A percentile compares a stretch with the other conserved stretches of the same genome.
These are phyloP conservation scores for Stagonosporopsis chrysanthemi DNA, from an alignment of 2,329 filamentous ascomycete genomes.

Conservation along the genomic window DNA sequence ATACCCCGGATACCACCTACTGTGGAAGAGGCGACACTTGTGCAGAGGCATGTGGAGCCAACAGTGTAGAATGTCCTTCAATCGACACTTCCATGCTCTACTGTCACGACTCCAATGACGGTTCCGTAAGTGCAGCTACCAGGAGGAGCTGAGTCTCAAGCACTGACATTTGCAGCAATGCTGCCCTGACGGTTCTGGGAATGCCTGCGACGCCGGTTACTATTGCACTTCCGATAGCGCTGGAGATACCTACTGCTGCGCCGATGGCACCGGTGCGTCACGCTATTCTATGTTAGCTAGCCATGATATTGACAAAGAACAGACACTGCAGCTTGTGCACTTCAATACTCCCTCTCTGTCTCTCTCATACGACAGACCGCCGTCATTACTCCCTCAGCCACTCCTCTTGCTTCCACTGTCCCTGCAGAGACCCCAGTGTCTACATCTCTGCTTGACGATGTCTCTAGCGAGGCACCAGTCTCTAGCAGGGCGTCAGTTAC, in stretches of 20 bases:
- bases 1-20: constrained; percentile 59
- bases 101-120: constrained; percentile 63
- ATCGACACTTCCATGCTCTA: constrained; percentile 56
- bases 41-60: constrained; percentile 63
- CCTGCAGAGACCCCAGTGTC: constrained; percentile 13
- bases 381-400: constrained; percentile 11
- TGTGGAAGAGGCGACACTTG: constrained; percentile 63
- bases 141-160: background rate
- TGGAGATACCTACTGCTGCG: constrained; percentile 67
- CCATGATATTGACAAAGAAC: background rate
- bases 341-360: constrained; percentile 58
- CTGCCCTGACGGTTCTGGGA: constrained; percentile 65
- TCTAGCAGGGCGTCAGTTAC: background rate
- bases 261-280: constrained; percentile 55
- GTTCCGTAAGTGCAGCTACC: constrained; percentile 44
- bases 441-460: constrained; percentile 4
- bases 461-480: constrained; percentile 2
- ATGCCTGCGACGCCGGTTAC: constrained; percentile 67
- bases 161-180: constrained; percentile 50
- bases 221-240: constrained; percentile 66
- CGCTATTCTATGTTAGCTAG: background rate
- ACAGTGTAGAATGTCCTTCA: constrained; percentile 60
- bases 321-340: constrained; percentile 63
- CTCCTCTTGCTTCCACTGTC: background rate
- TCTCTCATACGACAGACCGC: constrained; percentile 57